Evolutionary conservation across 441 rosid genomes (phyloP).

Genomic region (Gossypium schwendimanii): DNA sequence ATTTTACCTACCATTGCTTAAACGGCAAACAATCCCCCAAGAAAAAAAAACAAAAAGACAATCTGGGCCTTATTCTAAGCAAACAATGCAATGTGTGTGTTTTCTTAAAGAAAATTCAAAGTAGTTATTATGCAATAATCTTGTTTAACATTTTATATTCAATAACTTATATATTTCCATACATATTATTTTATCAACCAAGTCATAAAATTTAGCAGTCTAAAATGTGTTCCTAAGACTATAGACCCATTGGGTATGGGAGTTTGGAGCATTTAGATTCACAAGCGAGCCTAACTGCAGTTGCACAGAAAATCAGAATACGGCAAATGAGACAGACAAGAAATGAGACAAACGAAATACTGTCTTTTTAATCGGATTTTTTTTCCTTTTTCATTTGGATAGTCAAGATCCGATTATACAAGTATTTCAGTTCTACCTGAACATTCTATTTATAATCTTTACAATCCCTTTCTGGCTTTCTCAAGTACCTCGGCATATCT

Average conservation of each 20-base stretch:
- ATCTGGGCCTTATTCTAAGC: background rate
- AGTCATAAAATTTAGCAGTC: no score
- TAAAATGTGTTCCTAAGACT: no score
- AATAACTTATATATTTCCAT: no score
- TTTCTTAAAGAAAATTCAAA: no score
- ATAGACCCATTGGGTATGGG: background rate
- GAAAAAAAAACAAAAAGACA: background rate
- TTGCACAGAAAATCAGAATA: background rate
- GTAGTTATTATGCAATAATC: no score
- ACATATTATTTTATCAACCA: no score
- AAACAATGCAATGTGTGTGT: no score
- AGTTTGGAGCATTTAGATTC: background rate
- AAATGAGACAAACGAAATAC: background rate
- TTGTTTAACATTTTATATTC: background rate
- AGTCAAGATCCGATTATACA: background rate
- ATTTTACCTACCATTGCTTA: no score
- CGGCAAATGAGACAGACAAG: background rate
- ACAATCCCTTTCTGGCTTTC: background rate
- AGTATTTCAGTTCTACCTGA: background rate
- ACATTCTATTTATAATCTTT: background rate
- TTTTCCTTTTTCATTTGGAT: background rate
- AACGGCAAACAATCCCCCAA: no score
- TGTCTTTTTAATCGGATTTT: background rate
- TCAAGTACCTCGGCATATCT: background rate
- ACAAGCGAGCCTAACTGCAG: background rate